phyloP scores from a whole-genome alignment of 2,329 filamentous ascomycete genomes.

The Ceratocystis harringtonii region DNA sequence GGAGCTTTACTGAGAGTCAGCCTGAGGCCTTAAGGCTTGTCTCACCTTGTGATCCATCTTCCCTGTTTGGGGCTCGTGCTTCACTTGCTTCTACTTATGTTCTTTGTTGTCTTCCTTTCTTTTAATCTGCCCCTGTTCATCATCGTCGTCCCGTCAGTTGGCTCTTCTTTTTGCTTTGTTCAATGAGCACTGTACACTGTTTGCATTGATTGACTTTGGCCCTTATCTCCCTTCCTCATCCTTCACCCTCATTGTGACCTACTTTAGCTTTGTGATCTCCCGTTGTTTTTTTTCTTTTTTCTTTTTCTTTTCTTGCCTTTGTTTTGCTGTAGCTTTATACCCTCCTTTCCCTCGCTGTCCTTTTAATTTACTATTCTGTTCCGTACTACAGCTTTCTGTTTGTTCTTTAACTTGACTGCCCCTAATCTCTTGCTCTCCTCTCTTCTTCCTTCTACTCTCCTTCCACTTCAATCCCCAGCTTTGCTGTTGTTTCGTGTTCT shows the following conservation, averaged over 20 bases:
- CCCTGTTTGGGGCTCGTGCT: conserved; percentile 1
- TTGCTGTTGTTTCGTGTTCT: neutral
- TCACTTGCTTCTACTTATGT: neutral
- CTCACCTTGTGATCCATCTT: conserved; percentile 3
- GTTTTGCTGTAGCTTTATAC: neutral
- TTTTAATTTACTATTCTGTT: neutral
- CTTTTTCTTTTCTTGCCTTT: neutral
- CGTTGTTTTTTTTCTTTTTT: neutral
- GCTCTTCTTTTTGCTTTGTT: neutral
- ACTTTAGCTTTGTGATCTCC: neutral
- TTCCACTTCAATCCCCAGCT: neutral
- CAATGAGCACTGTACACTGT: neutral
- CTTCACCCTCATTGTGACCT: too few relatives aligned
- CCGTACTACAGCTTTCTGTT: too few relatives aligned
- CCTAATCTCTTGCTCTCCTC: neutral
- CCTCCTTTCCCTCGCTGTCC: neutral
- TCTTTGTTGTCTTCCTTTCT: neutral
- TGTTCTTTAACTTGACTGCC: neutral
- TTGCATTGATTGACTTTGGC: neutral
- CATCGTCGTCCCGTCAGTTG: too few relatives aligned
- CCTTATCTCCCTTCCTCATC: neutral
- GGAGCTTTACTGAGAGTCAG: neutral
- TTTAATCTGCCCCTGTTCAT: neutral
- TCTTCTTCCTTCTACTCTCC: neutral
- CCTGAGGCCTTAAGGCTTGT: neutral